Evolutionary conservation across 176 grass and related monocot genomes (phyloP).

Genomic region (Bothriochloa decipiens): DNA sequence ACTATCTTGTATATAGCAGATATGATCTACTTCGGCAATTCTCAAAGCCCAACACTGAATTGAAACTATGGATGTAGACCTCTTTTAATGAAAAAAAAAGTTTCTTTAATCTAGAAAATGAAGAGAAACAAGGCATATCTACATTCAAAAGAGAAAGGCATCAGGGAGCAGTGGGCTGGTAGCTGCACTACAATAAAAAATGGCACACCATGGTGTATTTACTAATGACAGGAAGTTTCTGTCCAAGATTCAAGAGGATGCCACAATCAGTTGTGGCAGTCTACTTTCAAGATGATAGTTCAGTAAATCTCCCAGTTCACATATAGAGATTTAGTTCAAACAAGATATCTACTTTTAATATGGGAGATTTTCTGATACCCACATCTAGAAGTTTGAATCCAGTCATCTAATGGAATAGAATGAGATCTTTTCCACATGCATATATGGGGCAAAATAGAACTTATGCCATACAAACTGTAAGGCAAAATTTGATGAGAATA

Average conservation of each 20-base stretch:
- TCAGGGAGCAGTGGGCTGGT: neutral
- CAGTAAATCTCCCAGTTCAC: neutral
- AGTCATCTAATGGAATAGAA: neutral
- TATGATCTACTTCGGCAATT: neutral
- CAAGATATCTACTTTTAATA: neutral
- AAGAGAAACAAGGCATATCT: neutral
- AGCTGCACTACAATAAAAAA: neutral
- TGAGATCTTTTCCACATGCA: neutral
- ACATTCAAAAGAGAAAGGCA: neutral
- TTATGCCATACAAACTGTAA: neutral
- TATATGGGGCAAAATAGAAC: neutral
- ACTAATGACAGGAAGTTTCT: neutral
- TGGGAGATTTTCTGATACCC: neutral
- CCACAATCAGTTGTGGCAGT: neutral
- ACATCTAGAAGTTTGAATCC: no score
- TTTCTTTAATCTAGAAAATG: neutral
- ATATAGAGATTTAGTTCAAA: neutral
- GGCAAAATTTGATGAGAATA: neutral
- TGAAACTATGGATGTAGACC: neutral
- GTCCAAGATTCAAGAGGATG: neutral
- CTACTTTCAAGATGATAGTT: neutral
- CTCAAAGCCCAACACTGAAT: neutral
- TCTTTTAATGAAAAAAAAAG: neutral
- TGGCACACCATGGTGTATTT: neutral
- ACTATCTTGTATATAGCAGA: conserved; percentile 9